Evolutionary conservation across 768 basidiomycete genomes (phyloP).

Genomic region (Leccinum disarticulatum): DNA sequence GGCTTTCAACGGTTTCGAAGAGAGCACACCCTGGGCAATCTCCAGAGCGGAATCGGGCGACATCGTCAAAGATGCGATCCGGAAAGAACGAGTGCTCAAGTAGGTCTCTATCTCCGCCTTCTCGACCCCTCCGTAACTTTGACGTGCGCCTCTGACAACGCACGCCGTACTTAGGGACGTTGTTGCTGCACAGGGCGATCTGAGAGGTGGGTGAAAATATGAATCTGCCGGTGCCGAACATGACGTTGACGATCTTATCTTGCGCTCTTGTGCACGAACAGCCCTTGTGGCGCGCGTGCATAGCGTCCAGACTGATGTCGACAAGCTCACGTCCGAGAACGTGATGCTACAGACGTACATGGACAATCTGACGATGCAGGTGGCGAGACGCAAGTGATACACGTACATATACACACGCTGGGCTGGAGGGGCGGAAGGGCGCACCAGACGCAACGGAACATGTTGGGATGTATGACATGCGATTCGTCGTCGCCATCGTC

Average conservation of each 20-base stretch:
- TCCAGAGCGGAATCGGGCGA: constrained; percentile 50
- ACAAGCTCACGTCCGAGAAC: constrained; percentile 77
- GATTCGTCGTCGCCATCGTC: not conserved
- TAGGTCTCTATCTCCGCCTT: constrained; percentile 36
- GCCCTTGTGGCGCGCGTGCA: constrained; percentile 69
- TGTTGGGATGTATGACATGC: not conserved
- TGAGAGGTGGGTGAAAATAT: constrained; percentile 55
- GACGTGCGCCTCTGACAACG: constrained; percentile 1
- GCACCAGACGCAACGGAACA: not conserved
- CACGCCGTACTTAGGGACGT: constrained; percentile 57
- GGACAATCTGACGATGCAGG: constrained; percentile 84
- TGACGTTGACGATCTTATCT: not conserved
- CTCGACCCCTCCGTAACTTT: not conserved
- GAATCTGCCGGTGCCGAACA: not conserved
- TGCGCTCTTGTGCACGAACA: constrained; percentile 24
- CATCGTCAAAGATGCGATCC: constrained; percentile 71
- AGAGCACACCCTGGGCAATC: constrained; percentile 51
- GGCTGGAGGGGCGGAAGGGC: not conserved
- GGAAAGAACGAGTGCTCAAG: constrained; percentile 79
- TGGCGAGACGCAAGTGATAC: constrained; percentile 70
- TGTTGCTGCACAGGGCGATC: constrained; percentile 68
- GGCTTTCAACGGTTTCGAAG: constrained; percentile 46
- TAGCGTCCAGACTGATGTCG: constrained; percentile 72
- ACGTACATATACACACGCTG: no score
- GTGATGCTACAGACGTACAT: constrained; percentile 87